Conservation (phyloP, 1,284 basidiomycete genomes). For the Ustilago nuda region DNA sequence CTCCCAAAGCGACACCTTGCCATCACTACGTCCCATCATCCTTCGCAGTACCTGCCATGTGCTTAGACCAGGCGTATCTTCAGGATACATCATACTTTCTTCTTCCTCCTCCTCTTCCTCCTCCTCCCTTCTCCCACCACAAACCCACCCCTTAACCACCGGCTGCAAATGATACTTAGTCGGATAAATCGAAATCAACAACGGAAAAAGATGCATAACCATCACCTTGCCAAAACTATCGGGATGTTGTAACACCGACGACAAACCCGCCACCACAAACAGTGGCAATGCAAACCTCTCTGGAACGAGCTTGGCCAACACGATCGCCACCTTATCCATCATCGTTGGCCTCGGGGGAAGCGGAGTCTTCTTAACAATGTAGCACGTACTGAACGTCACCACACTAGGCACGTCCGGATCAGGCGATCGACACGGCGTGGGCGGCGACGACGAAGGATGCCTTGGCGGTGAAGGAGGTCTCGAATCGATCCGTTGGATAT, state of each 20-base stretch:
- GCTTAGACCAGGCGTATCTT: background rate
- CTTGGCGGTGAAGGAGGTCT: background rate
- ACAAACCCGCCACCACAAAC: slow-evolving; percentile 73
- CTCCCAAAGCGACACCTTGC: slow-evolving; percentile 6
- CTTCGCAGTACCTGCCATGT: slow-evolving; percentile 8
- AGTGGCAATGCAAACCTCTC: slow-evolving; percentile 48
- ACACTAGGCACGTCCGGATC: slow-evolving; percentile 15
- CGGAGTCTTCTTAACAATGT: slow-evolving; percentile 21
- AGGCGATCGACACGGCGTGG: slow-evolving; percentile 15
- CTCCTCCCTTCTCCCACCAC: background rate
- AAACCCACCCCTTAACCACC: background rate
- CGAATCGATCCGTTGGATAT: background rate
- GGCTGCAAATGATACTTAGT: slow-evolving; percentile 11
- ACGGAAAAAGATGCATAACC: slow-evolving; percentile 75
- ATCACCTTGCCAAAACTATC: slow-evolving; percentile 75
- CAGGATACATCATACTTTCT: background rate
- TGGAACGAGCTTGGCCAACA: slow-evolving; percentile 23
- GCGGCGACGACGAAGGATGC: slow-evolving; percentile 2
- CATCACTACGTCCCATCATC: slow-evolving; percentile 22
- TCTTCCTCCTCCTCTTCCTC: background rate
- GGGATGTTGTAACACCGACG: slow-evolving; percentile 73
- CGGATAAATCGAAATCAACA: slow-evolving; percentile 73
- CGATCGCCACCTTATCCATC: slow-evolving; percentile 22
- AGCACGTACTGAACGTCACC: slow-evolving; percentile 9
- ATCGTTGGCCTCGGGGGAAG: slow-evolving; percentile 26